Conservation (phyloP, 106 monocot genomes). For the Hemerocallis citrina region DNA sequence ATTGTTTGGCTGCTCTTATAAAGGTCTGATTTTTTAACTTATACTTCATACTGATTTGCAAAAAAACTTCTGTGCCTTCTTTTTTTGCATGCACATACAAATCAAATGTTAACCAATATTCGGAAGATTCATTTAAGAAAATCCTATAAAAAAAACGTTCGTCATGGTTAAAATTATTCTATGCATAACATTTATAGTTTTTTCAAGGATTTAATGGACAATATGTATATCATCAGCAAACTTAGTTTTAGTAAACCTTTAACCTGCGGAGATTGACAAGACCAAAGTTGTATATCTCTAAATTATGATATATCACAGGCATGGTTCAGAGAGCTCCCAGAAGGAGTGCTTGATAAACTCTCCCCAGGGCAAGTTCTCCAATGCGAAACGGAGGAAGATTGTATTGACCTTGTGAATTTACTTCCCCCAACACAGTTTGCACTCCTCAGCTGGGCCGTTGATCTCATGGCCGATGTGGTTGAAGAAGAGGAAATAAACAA, state of each 20-base stretch:
- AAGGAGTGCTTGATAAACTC: slow-evolving; percentile 17
- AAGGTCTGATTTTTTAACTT: slow-evolving; percentile 13
- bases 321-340: slow-evolving; percentile 23
- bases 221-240: no score
- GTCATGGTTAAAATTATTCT: no score
- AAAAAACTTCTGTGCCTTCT: not conserved
- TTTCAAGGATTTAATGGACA: no score
- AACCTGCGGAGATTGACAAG: no score
- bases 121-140: no score
- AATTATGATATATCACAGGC: slow-evolving; percentile 17
- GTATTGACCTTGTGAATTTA: slow-evolving; percentile 6
- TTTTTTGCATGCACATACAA: no score
- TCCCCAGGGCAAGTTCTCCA: slow-evolving; percentile 19
- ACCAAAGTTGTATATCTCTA: not conserved
- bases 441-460: slow-evolving; percentile 14
- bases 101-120: no score
- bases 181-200: no score
- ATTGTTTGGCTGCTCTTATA: slow-evolving; percentile 45
- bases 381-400: slow-evolving; percentile 19
- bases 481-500: slow-evolving; percentile 20
- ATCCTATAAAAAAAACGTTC: no score
- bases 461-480: slow-evolving; percentile 23
- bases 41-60: not conserved
- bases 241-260: no score
- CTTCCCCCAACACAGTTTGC: slow-evolving; percentile 17